phyloP scores from a whole-genome alignment of 768 basidiomycete species.

The Termitomyces sp. region DNA sequence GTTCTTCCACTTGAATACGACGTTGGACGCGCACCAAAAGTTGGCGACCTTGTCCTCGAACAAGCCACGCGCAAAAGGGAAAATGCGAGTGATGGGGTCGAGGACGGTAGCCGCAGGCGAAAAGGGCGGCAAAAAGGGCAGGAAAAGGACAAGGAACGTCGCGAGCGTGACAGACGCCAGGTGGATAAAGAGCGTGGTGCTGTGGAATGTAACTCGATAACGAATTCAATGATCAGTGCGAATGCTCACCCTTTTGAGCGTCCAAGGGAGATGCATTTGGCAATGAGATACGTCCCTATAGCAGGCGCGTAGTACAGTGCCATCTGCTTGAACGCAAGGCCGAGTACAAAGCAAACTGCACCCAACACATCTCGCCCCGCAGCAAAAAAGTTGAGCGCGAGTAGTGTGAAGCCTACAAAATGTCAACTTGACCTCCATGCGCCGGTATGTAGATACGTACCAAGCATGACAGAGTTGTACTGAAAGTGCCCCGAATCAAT shows the following conservation, averaged over 20 bases:
- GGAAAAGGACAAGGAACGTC: slow-evolving; percentile 67
- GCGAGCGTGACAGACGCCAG: slow-evolving; percentile 56
- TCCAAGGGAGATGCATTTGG: slow-evolving; percentile 87
- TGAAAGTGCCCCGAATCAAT: slow-evolving; percentile 95
- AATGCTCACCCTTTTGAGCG: slow-evolving; percentile 56
- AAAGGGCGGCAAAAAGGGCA: slow-evolving; percentile 75
- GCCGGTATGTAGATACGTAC: slow-evolving; percentile 27
- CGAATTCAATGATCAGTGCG: neutral
- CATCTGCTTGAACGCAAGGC: slow-evolving; percentile 95
- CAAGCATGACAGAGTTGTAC: slow-evolving; percentile 94
- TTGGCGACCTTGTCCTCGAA: slow-evolving; percentile 98
- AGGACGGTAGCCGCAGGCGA: slow-evolving; percentile 41
- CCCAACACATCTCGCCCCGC: slow-evolving; percentile 66
- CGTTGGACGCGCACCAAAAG: slow-evolving; percentile 94
- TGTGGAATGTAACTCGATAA: slow-evolving; percentile 9
- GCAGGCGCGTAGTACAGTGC: slow-evolving; percentile 91
- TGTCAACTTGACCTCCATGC: neutral
- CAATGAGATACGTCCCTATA: slow-evolving; percentile 84
- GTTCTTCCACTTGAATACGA: slow-evolving; percentile 79
- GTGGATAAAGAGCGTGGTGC: slow-evolving; percentile 53
- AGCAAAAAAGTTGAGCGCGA: slow-evolving; percentile 68
- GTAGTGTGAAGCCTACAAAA: slow-evolving; percentile 57
- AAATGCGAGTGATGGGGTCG: slow-evolving; percentile 76
- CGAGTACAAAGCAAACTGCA: slow-evolving; percentile 76
- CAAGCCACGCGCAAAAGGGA: slow-evolving; percentile 86